phyloP scores from a whole-genome alignment of 108 stramenopile species.

The Cyclotella atomus region DNA sequence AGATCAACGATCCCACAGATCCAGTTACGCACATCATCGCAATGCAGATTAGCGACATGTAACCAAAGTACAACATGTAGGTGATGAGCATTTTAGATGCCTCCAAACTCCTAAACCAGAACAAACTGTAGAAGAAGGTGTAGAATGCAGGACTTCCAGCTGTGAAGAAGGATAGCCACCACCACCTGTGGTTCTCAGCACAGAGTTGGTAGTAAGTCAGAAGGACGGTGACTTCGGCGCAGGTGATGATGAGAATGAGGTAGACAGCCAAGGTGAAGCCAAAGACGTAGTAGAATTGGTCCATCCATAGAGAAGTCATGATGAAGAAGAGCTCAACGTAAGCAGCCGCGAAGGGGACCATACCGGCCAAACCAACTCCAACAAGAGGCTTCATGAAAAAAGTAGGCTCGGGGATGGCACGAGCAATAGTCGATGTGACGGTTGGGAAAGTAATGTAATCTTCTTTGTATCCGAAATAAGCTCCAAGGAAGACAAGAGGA shows the following conservation, averaged over 20 bases:
- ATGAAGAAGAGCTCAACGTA: slow-evolving; percentile 99
- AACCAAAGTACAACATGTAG: slow-evolving; percentile 97
- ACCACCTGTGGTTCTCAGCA: slow-evolving; percentile 98
- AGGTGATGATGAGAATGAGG: slow-evolving; percentile 93
- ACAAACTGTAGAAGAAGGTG: slow-evolving; percentile 90
- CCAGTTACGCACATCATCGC: slow-evolving; percentile 92
- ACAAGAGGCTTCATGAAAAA: slow-evolving; percentile 81
- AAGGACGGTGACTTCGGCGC: slow-evolving; percentile 96
- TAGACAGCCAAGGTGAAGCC: slow-evolving; percentile 96
- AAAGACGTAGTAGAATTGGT: slow-evolving; percentile 99
- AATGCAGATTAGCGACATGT: slow-evolving; percentile 94
- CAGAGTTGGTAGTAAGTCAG: slow-evolving; percentile 98
- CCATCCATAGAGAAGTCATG: slow-evolving; percentile 98
- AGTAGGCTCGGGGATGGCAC: slow-evolving; percentile 91
- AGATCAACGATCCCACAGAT: slow-evolving; percentile 88
- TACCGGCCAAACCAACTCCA: slow-evolving; percentile 83
- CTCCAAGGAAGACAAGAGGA: slow-evolving; percentile 98
- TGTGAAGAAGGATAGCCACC: slow-evolving; percentile 98
- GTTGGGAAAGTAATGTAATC: slow-evolving; percentile 86
- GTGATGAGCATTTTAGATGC: slow-evolving; percentile 93
- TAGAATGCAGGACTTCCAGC: slow-evolving; percentile 92
- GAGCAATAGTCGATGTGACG: slow-evolving; percentile 89
- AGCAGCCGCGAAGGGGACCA: slow-evolving; percentile 97
- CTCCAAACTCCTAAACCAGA: slow-evolving; percentile 95
- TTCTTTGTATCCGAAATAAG: slow-evolving; percentile 98